phyloP scores from a whole-genome alignment of 371 early-diverging fungal species.

The Mucor piriformis region DNA sequence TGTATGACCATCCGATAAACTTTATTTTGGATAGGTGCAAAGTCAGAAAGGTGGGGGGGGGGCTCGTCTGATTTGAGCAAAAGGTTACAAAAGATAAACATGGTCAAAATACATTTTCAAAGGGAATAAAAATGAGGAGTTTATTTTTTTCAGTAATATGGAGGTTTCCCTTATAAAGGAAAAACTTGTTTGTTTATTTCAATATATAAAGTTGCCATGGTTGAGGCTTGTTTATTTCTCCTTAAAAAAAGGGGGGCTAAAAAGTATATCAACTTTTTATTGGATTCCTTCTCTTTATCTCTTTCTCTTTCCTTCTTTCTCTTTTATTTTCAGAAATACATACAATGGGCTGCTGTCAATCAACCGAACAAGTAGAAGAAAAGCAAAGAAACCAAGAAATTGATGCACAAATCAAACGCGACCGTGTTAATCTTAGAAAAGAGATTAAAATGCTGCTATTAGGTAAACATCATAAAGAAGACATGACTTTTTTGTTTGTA shows the following conservation, averaged over 20 bases:
- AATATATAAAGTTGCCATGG: constrained; percentile 6
- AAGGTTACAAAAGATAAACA: background rate
- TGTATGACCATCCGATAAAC: background rate
- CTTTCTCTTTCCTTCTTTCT: constrained; percentile 5
- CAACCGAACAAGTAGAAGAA: constrained; percentile 83
- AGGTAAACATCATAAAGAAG: constrained; percentile 54
- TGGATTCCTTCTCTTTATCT: background rate
- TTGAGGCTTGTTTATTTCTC: constrained; percentile 14
- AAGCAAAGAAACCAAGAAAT: constrained; percentile 87
- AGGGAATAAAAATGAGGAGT: background rate
- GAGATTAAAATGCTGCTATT: constrained; percentile 96
- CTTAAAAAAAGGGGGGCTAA: constrained; percentile 5
- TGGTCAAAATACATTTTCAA: background rate
- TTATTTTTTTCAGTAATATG: background rate
- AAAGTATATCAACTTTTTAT: background rate
- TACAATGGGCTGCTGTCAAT: constrained; percentile 90
- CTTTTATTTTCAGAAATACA: background rate
- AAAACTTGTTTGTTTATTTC: constrained; percentile 19
- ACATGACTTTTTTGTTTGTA: too few relatives aligned
- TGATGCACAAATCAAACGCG: constrained; percentile 83
- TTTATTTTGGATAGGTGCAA: background rate
- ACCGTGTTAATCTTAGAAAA: constrained; percentile 74
- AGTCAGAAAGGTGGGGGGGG: too few relatives aligned
- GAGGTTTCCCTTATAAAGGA: background rate
- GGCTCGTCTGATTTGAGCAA: background rate